These are phyloP conservation scores for Candolleomyces efflorescens DNA, from an alignment of 768 basidiomycete genomes.

Conservation along the genomic window DNA sequence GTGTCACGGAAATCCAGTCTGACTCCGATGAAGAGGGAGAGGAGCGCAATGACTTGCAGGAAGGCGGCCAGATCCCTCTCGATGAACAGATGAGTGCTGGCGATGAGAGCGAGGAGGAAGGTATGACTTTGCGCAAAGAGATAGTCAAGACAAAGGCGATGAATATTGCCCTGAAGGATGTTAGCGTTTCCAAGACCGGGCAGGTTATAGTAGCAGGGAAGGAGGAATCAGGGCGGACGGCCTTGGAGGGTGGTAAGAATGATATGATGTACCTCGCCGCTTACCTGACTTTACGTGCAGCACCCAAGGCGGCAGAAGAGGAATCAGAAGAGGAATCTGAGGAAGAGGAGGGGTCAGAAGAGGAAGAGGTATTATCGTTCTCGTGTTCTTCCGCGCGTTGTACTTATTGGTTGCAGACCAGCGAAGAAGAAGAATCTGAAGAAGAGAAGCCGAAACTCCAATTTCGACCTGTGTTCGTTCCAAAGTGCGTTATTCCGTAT, in stretches of 20 bases:
- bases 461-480: constrained; percentile 92
- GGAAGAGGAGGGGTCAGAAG: constrained; percentile 26
- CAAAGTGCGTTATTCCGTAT: constrained; percentile 54
- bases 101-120: constrained; percentile 41
- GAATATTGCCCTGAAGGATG: constrained; percentile 74
- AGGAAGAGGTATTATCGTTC: constrained; percentile 31
- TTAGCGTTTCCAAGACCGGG: constrained; percentile 76
- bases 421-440: constrained; percentile 83
- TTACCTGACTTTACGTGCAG: constrained; percentile 15
- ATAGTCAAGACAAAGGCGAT: constrained; percentile 43
- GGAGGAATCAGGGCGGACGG: constrained; percentile 75
- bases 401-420: constrained; percentile 49
- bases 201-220: constrained; percentile 77
- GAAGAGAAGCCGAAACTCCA: constrained; percentile 70
- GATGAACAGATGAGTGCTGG: constrained; percentile 18
- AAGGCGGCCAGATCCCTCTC: constrained; percentile 55
- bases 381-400: constrained; percentile 1
- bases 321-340: constrained; percentile 26
- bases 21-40: constrained; percentile 66
- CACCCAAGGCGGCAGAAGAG: constrained; percentile 39
- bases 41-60: constrained; percentile 23
- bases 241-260: constrained; percentile 39
- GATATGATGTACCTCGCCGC: constrained; percentile 11
- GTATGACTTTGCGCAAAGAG: constrained; percentile 34
- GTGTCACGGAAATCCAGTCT: constrained; percentile 51